A percentile compares a stretch with the other conserved stretches of the same genome.
These are phyloP conservation scores for Arabidopsis suecica DNA, from an alignment of 345 rosid genomes.

Conservation along the genomic window DNA sequence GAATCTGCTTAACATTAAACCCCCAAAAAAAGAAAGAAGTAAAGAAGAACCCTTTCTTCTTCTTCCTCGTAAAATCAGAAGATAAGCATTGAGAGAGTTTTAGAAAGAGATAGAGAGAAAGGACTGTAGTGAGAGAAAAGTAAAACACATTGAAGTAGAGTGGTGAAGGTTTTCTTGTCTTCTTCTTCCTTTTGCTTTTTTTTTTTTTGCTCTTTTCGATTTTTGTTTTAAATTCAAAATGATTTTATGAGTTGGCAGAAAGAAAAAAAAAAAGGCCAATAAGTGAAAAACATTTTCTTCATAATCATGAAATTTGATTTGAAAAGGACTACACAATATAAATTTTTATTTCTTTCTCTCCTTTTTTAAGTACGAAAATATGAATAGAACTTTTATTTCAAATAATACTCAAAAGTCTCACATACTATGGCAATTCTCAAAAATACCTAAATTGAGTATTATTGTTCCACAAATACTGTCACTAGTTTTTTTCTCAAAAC, in stretches of 20 bases:
- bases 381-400: no score
- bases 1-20: background rate
- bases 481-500: no score
- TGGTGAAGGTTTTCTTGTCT: conserved; percentile 19
- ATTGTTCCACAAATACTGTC: no score
- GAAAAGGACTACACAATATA: background rate
- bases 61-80: conserved; percentile 29
- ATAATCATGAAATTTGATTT: background rate
- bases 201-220: background rate
- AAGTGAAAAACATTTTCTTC: background rate
- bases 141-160: conserved; percentile 12
- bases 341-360: background rate
- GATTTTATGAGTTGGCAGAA: background rate
- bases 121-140: conserved; percentile 9
- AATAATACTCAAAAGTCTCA: no score
- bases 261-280: background rate
- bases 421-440: no score
- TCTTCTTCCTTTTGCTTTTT: conserved; percentile 29
- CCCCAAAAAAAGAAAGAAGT: background rate
- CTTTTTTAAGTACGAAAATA: background rate
- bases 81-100: conserved; percentile 27
- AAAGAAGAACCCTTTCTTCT: background rate
- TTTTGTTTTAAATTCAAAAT: background rate
- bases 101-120: background rate
- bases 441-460: no score